Conservation (phyloP, 495 filamentous ascomycete species). For the Chaetomium tenue region DNA sequence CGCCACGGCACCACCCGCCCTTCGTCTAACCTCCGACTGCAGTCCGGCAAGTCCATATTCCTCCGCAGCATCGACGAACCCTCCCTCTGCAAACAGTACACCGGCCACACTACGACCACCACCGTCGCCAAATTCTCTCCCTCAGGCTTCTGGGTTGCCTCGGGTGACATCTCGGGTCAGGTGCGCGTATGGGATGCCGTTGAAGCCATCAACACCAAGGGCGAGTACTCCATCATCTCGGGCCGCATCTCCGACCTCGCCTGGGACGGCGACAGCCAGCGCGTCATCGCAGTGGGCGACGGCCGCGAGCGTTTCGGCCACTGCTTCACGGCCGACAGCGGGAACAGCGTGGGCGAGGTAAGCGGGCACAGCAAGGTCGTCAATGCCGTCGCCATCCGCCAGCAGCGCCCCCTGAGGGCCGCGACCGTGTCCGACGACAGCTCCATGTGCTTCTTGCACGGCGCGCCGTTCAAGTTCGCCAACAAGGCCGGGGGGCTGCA, state of each 20-base stretch:
- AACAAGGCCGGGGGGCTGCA: conserved; percentile 71
- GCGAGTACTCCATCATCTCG: conserved; percentile 91
- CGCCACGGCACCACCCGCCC: neutral
- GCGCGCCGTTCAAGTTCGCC: conserved; percentile 92
- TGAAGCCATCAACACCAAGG: conserved; percentile 65
- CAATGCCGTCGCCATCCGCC: conserved; percentile 86
- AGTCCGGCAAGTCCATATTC: conserved; percentile 97
- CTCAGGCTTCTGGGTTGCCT: conserved; percentile 93
- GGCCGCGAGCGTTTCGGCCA: conserved; percentile 92
- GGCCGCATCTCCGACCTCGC: conserved; percentile 94
- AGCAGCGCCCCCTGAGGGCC: conserved; percentile 83
- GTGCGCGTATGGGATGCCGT: conserved; percentile 86
- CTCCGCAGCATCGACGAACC: conserved; percentile 90
- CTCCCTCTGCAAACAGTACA: conserved; percentile 78
- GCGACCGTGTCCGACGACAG: conserved; percentile 89
- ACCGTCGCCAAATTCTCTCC: conserved; percentile 94
- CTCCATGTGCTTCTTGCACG: conserved; percentile 86
- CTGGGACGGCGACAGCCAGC: conserved; percentile 96
- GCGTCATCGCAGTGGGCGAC: conserved; percentile 92
- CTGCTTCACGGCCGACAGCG: conserved; percentile 91
- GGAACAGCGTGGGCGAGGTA: conserved; percentile 93
- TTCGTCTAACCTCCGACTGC: conserved; percentile 1
- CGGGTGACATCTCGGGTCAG: conserved; percentile 78
- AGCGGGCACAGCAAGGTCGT: conserved; percentile 84
- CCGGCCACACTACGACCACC: conserved; percentile 77